Evolutionary conservation across 2,329 filamentous ascomycete genomes (phyloP), one percentile per base, ranked within the genome.

Genomic region (Phyllosticta citriasiana): DNA sequence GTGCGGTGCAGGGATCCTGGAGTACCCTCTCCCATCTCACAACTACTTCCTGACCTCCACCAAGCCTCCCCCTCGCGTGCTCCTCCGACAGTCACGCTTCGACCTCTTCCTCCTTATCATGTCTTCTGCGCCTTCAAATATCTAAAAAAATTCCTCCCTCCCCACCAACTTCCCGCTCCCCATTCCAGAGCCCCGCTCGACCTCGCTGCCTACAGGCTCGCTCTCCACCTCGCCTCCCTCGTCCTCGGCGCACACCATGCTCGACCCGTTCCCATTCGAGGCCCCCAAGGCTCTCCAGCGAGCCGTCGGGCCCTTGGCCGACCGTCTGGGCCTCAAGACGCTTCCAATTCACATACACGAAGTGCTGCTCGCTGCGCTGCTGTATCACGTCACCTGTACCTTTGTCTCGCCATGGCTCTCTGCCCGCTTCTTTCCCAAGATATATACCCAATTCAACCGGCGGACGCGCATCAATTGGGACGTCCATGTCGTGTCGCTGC

Each of bases 401-500:
- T 80, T 84, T 63, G 69, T 91, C 64, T 88, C 89, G 57, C 90
- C 90, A 6, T 69, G 79, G 51, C 59, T 92, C 40, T 91, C 88
- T 35, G 78, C 75, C 54, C 69, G 77, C 61, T 72, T 91, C 63
- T 85, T 88, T 65, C 84, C 87, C 19, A 70, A 78, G 54, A 79
- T 82, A 66, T 94, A 94, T 76, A 72, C 78, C 33, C 74, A 75
- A 55, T 80, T 90, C 66, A 82, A 84, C 56, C 76, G 78, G 26
- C 80, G 82, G 60, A 89, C 87, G 61, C 82, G 81, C 70, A 79
- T 91, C 64, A 94, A 88, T 79, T 94, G 90, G 90, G 85, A 95
- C 72, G 87, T 91, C 25, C 90, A 93, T 71, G 86, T 93, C 60
- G 89, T 94, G 33, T 91, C 88, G n/a, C 82, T 94, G 66, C 79